phyloP scores from a whole-genome alignment of 1,284 basidiomycete genomes.

The Ustilago sp. region DNA sequence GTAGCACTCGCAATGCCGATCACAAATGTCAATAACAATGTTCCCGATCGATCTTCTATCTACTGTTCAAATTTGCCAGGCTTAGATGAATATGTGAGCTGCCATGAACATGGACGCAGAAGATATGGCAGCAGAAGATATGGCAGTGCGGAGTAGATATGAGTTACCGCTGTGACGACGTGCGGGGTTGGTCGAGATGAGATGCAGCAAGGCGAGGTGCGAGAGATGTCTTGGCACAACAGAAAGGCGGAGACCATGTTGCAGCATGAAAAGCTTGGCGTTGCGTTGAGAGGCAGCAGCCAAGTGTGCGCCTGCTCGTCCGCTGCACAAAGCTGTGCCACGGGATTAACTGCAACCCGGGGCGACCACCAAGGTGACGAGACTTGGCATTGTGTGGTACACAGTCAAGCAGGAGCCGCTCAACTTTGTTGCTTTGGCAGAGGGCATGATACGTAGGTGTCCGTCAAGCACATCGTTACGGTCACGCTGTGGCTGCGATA shows the following conservation, averaged over 20 bases:
- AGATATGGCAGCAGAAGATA: background rate
- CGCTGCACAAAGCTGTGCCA: background rate
- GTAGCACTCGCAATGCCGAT: no score
- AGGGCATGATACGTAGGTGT: background rate
- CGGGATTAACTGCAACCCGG: background rate
- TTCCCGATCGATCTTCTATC: background rate
- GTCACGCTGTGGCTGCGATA: background rate
- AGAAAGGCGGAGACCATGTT: slow-evolving; percentile 8
- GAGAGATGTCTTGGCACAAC: slow-evolving; percentile 9
- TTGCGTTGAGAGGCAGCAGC: background rate
- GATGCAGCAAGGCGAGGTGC: background rate
- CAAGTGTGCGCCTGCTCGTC: background rate
- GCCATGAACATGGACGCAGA: slow-evolving; percentile 1
- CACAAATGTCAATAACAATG: no score
- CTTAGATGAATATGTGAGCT: no score
- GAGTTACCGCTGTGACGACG: background rate
- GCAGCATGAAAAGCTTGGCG: slow-evolving; percentile 4
- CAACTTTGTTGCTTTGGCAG: background rate
- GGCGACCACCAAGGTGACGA: slow-evolving; percentile 2
- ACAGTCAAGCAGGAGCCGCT: background rate
- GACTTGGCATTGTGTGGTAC: background rate
- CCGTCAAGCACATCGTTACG: background rate
- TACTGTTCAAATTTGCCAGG: no score
- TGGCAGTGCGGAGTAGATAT: background rate
- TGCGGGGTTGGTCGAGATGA: background rate